Base-by-base conservation (phyloP, 1,139 yeast genomes). In the Groenewaldozyma auringiensis region DNA sequence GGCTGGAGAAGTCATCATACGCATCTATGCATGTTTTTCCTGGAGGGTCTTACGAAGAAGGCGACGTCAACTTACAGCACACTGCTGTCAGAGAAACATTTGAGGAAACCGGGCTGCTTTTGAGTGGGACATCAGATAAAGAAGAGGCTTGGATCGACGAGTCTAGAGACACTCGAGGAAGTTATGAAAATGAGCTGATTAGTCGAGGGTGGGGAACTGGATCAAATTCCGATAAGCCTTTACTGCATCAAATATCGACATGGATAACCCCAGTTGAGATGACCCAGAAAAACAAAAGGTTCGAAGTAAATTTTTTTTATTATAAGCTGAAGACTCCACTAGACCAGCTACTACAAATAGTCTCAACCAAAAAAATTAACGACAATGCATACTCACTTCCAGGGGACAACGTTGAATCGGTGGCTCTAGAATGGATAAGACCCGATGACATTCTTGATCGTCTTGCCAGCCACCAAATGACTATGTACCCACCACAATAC, bases 21-120 rank as follows among this genome's bases (percentile, higher is more conserved):
- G 62, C 66, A 2, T 49, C 55, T 16, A 45, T 58, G 11, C 63
- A 61, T 44, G 67, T 62, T 4, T 63, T 63, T 42, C 67, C 67
- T 1, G 67, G 67, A 2, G 67, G 67, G 2, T 60, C 55, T 2
- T 42, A 52, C 4, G 67, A 63, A 29, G 43, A 52, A 4, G 47
- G 53, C 2, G 67, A 63, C 39, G 54, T 58, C 4, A 48, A 52
- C 20, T 47, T 60, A 37, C 53, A 56, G 20, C 55, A 59, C 47
- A 59, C 64, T 29, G 67, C 66, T 2, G 48, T 62, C 6, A 53
- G 67, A 27, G 67, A 63, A 39, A 61, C 65, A 1, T 63, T 53
- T 37, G 67, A 63, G 46, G 67, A 63, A 43, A 63, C 67, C 0
- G 66, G 66, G 1, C 44, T 63, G 11, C 45, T 62, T 39, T 54